Evolutionary conservation across 305 asterid genomes (phyloP).

Genomic region (Ajuga reptans): DNA sequence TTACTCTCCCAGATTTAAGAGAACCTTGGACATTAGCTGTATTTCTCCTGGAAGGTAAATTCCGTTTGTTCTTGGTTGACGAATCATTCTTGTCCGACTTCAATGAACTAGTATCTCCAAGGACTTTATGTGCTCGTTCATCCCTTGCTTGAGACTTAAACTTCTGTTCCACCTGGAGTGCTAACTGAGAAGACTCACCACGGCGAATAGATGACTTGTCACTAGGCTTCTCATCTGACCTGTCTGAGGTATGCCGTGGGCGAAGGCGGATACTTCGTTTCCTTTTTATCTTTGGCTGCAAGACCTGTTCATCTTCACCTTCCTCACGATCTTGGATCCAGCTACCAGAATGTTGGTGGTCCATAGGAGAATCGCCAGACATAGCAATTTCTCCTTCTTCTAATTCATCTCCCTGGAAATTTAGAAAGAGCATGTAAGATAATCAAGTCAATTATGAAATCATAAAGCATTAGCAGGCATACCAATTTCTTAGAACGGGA

Average conservation of each 20-base stretch:
- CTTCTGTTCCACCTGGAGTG: conserved; percentile 55
- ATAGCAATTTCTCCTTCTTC: conserved; percentile 95
- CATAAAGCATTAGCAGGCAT: conserved; percentile 25
- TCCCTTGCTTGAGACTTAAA: conserved; percentile 47
- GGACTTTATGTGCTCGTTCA: conserved; percentile 42
- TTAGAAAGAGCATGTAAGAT: conserved; percentile 10
- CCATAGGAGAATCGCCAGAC: conserved; percentile 85
- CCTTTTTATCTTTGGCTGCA: conserved; percentile 89
- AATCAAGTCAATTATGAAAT: conserved; percentile 5
- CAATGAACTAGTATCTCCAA: conserved; percentile 43
- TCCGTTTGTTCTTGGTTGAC: conserved; percentile 47
- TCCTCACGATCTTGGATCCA: conserved; percentile 95
- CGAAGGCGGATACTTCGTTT: conserved; percentile 88
- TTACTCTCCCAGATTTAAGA: conserved; percentile 49
- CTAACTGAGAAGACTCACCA: conserved; percentile 53
- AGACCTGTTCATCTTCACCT: conserved; percentile 95
- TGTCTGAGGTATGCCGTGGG: conserved; percentile 59
- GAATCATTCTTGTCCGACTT: conserved; percentile 48
- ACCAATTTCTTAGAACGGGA: conserved; percentile 81
- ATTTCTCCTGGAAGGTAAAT: conserved; percentile 45
- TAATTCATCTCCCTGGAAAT: conserved; percentile 64
- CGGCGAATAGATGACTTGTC: conserved; percentile 57
- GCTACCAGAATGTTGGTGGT: conserved; percentile 94
- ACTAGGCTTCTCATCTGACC: conserved; percentile 47
- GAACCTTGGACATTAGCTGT: conserved; percentile 40